These are phyloP conservation scores for Primulina huaijiensis DNA, from an alignment of 257 asterid genomes.

Conservation along the genomic window DNA sequence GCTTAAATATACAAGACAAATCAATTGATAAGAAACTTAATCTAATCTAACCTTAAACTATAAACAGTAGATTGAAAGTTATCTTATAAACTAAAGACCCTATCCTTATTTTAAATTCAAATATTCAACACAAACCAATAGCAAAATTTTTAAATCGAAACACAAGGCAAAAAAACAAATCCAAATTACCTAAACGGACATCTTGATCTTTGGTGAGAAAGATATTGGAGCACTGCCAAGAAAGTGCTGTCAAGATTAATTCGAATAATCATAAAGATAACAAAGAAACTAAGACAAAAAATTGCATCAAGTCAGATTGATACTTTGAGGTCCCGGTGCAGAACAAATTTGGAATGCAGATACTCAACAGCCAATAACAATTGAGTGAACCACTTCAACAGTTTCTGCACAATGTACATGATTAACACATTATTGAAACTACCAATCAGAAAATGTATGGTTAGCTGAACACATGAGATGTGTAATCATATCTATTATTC, in stretches of 20 bases:
- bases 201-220: slow-evolving; percentile 94
- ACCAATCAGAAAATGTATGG: not conserved
- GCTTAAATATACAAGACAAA: no score
- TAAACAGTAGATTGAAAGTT: no score
- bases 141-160: not conserved
- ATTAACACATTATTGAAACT: slow-evolving; percentile 13
- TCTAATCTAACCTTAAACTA: no score
- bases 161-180: not conserved
- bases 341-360: slow-evolving; percentile 90
- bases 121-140: no score
- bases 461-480: not conserved
- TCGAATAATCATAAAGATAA: slow-evolving; percentile 16
- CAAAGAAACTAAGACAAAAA: slow-evolving; percentile 18
- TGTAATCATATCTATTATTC: no score
- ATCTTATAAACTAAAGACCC: no score
- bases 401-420: slow-evolving; percentile 52
- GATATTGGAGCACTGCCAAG: slow-evolving; percentile 90
- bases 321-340: slow-evolving; percentile 97
- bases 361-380: slow-evolving; percentile 88
- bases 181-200: slow-evolving; percentile 77
- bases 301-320: slow-evolving; percentile 15
- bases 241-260: slow-evolving; percentile 28
- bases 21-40: no score
- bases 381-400: slow-evolving; percentile 93
- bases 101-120: no score